A percentile compares a stretch with the other conserved stretches of the same genome.
phyloP scores from a whole-genome alignment of 306 rosid genomes.

The Trifolium pratense region DNA sequence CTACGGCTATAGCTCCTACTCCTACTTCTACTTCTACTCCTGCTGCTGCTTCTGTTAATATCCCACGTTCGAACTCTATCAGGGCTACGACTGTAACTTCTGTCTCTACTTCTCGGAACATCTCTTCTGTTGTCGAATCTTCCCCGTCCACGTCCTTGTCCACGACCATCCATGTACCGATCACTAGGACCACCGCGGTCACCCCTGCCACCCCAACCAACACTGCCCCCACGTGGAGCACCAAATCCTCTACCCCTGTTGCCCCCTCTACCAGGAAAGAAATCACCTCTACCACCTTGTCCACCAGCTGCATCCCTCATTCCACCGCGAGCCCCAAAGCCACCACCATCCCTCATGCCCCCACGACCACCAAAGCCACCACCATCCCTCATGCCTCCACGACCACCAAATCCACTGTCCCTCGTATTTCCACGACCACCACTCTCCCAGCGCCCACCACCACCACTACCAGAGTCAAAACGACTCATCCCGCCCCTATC shows the following conservation, averaged over 20 bases:
- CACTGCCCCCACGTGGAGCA: conserved; percentile 61
- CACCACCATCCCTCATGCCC: conserved; percentile 59
- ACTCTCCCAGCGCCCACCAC: conserved; percentile 67
- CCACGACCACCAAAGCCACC: conserved; percentile 73
- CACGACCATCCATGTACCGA: conserved; percentile 74
- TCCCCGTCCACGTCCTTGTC: conserved; percentile 85
- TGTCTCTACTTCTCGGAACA: conserved; percentile 64
- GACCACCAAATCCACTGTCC: conserved; percentile 52
- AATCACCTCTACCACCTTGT: conserved; percentile 80
- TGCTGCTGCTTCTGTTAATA: conserved; percentile 50
- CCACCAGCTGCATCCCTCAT: conserved; percentile 65
- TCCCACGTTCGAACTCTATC: conserved; percentile 96
- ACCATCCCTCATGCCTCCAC: conserved; percentile 60
- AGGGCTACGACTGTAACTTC: conserved; percentile 88
- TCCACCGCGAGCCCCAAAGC: conserved; percentile 67
- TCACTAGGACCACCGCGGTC: conserved; percentile 64
- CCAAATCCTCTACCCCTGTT: conserved; percentile 83
- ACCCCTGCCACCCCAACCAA: conserved; percentile 79
- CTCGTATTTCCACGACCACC: conserved; percentile 67
- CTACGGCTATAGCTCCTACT: conserved; percentile 62
- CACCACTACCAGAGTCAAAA: conserved; percentile 71
- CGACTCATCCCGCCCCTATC: conserved; percentile 71
- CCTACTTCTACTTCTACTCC: conserved; percentile 56
- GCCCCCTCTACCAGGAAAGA: conserved; percentile 77
- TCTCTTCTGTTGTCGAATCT: conserved; percentile 85